Evolutionary conservation across 768 basidiomycete species (phyloP).

Genomic region (Boletus rubroflammeus): DNA sequence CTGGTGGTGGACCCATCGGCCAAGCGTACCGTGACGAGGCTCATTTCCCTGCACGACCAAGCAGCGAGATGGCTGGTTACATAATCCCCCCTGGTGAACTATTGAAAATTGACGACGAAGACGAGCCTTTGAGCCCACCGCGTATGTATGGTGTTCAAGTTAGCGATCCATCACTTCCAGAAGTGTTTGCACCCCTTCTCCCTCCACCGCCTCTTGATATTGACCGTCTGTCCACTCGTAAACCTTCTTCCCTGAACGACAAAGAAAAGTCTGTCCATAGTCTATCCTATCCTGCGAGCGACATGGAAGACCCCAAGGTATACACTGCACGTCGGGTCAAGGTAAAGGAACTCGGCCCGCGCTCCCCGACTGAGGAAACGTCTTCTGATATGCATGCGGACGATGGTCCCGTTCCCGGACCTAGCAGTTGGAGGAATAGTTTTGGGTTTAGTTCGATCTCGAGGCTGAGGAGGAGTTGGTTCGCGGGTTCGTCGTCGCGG

Average conservation of each 20-base stretch:
- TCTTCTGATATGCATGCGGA: constrained; percentile 12
- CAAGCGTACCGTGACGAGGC: constrained; percentile 29
- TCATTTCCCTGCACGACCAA: constrained; percentile 24
- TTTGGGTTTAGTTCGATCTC: constrained; percentile 50
- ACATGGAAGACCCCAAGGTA: constrained; percentile 31
- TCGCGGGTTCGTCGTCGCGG: constrained; percentile 36
- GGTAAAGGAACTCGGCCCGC: constrained; percentile 32
- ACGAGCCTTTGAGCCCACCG: constrained; percentile 24
- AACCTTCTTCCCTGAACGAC: constrained; percentile 27
- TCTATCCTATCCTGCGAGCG: constrained; percentile 32
- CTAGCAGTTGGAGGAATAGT: constrained; percentile 31
- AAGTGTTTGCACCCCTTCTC: constrained; percentile 33
- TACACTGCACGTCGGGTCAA: constrained; percentile 39
- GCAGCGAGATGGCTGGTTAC: constrained; percentile 31
- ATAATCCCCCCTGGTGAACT: constrained; percentile 38
- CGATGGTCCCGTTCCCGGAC: constrained; percentile 23
- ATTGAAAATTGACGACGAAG: constrained; percentile 34
- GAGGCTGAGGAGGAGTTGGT: constrained; percentile 57
- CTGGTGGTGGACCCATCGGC: constrained; percentile 31
- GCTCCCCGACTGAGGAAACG: constrained; percentile 19
- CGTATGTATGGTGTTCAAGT: constrained; percentile 27
- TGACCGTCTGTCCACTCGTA: constrained; percentile 27
- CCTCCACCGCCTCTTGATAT: constrained; percentile 39
- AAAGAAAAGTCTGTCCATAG: constrained; percentile 34
- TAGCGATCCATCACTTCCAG: constrained; percentile 25